Conservation (phyloP, 2,329 filamentous ascomycete species). For the Dendryphion nanum region DNA sequence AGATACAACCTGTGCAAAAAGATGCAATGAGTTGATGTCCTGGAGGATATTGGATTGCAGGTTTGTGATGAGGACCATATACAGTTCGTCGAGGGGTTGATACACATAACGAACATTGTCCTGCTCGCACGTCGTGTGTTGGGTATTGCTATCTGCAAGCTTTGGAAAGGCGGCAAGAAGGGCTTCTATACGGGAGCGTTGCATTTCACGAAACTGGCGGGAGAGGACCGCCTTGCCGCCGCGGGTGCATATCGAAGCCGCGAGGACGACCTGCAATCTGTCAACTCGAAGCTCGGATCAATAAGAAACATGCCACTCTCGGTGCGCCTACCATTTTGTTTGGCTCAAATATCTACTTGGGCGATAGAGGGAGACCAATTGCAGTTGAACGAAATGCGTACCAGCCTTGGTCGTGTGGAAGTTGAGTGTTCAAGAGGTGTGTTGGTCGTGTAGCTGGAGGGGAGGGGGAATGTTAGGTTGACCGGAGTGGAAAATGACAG, state of each 20-base stretch:
- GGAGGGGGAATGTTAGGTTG: no score
- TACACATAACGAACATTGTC: constrained; percentile 99
- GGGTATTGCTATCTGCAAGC: constrained; percentile 90
- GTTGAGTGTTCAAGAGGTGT: no score
- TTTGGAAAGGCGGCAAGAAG: constrained; percentile 97
- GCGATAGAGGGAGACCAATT: no score
- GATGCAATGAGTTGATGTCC: constrained; percentile 96
- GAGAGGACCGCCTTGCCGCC: constrained; percentile 98
- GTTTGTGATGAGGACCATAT: constrained; percentile 99
- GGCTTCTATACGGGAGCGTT: constrained; percentile 92
- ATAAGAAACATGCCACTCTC: no score
- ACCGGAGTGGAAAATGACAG: no score
- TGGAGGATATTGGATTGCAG: constrained; percentile 98
- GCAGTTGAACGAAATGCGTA: no score
- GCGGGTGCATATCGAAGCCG: constrained; percentile 97
- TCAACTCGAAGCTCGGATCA: no score
- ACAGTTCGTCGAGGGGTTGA: constrained; percentile 97
- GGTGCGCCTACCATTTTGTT: no score
- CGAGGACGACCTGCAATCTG: constrained; percentile 79
- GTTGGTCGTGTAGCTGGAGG: no score
- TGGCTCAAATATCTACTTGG: no score
- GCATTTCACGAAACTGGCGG: constrained; percentile 96
- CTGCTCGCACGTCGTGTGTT: constrained; percentile 97
- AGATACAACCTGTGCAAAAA: constrained; percentile 95
- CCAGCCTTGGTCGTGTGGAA: no score